Conservation (phyloP, 352 stramenopile genomes). For the Globisporangium nagaii region DNA sequence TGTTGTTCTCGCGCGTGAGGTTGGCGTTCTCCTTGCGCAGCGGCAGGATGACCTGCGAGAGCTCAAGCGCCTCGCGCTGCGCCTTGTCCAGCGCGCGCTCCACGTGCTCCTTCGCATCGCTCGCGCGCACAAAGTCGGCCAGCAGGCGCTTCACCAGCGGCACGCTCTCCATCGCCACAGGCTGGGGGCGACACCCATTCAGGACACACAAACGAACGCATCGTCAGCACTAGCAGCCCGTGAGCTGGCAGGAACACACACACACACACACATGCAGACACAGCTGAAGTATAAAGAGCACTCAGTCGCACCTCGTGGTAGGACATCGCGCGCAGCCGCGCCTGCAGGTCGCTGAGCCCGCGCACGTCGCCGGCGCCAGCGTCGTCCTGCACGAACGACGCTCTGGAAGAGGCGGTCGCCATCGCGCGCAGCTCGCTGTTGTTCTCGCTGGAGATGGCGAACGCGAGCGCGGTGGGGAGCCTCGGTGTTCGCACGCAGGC, state of each 20-base stretch:
- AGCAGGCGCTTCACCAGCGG: constrained; percentile 53
- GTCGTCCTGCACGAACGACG: constrained; percentile 31
- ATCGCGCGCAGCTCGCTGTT: too few species aligned
- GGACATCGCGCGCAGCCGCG: constrained; percentile 43
- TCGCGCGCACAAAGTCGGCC: constrained; percentile 34
- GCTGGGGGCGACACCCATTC: constrained; percentile 22
- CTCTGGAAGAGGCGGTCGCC: constrained; percentile 28
- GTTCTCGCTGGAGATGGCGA: too few species aligned
- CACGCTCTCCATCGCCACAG: constrained; percentile 55
- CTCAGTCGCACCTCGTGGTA: constrained; percentile 52
- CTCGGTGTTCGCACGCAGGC: too few species aligned
- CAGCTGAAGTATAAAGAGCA: background rate
- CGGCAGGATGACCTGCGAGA: constrained; percentile 64
- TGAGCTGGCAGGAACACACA: background rate
- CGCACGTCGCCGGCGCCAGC: constrained; percentile 33
- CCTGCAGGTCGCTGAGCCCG: constrained; percentile 51
- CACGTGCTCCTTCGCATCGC: constrained; percentile 21
- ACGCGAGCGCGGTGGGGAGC: too few species aligned
- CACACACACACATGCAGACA: background rate
- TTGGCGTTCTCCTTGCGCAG: constrained; percentile 73
- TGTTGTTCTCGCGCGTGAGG: constrained; percentile 75
- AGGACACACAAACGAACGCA: background rate
- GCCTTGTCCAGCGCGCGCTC: constrained; percentile 44
- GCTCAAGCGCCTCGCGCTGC: constrained; percentile 53
- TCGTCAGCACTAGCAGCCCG: too few species aligned